Percentiles rank a stretch among this genome's conserved stretches.
Evolutionary conservation across 352 stramenopile genomes (phyloP).

Genomic region (Phytophthora pluvialis): DNA sequence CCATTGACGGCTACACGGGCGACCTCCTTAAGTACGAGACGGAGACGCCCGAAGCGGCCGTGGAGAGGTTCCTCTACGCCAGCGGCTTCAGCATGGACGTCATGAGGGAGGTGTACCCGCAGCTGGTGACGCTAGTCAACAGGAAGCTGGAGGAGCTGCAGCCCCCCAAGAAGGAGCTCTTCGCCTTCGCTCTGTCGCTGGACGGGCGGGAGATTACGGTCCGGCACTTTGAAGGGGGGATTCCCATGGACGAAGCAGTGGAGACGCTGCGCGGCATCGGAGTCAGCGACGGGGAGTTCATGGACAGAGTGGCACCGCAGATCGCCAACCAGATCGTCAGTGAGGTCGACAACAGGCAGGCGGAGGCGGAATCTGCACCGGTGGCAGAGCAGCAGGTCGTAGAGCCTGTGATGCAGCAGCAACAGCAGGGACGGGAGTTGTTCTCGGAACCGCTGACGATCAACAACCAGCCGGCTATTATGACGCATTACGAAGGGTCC

Average conservation of each 20-base stretch:
- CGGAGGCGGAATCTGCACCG: not conserved
- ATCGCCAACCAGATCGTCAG: conserved; percentile 66
- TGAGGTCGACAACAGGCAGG: conserved; percentile 44
- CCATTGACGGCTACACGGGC: conserved; percentile 51
- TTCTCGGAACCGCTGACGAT: conserved; percentile 76
- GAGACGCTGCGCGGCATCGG: conserved; percentile 53
- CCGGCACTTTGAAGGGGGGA: conserved; percentile 73
- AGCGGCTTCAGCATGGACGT: conserved; percentile 64
- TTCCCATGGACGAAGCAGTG: conserved; percentile 63
- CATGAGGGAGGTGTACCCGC: conserved; percentile 68
- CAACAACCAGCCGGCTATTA: conserved; percentile 48
- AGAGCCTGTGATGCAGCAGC: conserved; percentile 19
- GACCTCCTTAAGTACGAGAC: conserved; percentile 71
- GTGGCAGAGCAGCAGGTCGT: conserved; percentile 1
- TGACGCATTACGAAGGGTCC: conserved; percentile 72
- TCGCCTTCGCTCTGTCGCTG: conserved; percentile 64
- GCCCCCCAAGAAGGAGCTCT: conserved; percentile 56
- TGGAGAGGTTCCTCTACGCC: conserved; percentile 73
- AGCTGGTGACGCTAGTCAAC: conserved; percentile 65
- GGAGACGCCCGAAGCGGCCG: conserved; percentile 57
- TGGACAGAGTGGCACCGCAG: conserved; percentile 61
- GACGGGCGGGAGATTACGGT: conserved; percentile 53
- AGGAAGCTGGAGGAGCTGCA: conserved; percentile 65
- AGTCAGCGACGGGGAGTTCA: conserved; percentile 52
- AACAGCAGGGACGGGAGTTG: conserved; percentile 45